phyloP scores from a whole-genome alignment of 2,329 filamentous ascomycete genomes.

The Diaporthe nobilis region DNA sequence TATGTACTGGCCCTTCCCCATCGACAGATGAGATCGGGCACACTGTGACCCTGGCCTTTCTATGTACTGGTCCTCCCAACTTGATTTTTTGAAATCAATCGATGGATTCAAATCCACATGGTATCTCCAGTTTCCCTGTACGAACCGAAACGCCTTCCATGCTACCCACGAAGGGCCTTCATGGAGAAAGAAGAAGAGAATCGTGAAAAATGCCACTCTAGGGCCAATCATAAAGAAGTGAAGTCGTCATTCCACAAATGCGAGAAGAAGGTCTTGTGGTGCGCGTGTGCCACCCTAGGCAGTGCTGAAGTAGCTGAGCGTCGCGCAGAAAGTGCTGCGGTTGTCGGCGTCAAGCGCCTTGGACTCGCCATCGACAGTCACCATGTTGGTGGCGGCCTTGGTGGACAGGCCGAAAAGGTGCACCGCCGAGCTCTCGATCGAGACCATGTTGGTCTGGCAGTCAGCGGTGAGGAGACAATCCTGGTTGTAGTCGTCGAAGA shows the following conservation, averaged over 20 bases:
- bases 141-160: slow-evolving; percentile 38
- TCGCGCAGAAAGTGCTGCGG: slow-evolving; percentile 75
- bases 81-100: slow-evolving; percentile 9
- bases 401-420: slow-evolving; percentile 80
- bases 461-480: slow-evolving; percentile 75
- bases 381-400: slow-evolving; percentile 82
- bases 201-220: slow-evolving; percentile 31
- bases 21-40: not conserved
- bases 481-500: slow-evolving; percentile 87
- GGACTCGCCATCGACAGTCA: slow-evolving; percentile 71
- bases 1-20: slow-evolving; percentile 26
- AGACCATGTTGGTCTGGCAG: slow-evolving; percentile 85
- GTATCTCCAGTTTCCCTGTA: slow-evolving; percentile 36
- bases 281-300: slow-evolving; percentile 31
- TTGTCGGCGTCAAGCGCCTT: slow-evolving; percentile 72
- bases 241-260: slow-evolving; percentile 19
- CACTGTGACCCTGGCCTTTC: slow-evolving; percentile 1
- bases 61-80: slow-evolving; percentile 17
- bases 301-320: slow-evolving; percentile 66
- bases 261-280: not conserved
- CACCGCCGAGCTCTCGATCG: slow-evolving; percentile 75
- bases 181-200: slow-evolving; percentile 43
- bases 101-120: slow-evolving; percentile 30
- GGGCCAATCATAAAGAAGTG: slow-evolving; percentile 37
- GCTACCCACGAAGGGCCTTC: slow-evolving; percentile 21